Evolutionary conservation across 495 filamentous ascomycete genomes (phyloP), one percentile per base, ranked within the genome.

Genomic region (Staphylotrichum tortipilum): DNA sequence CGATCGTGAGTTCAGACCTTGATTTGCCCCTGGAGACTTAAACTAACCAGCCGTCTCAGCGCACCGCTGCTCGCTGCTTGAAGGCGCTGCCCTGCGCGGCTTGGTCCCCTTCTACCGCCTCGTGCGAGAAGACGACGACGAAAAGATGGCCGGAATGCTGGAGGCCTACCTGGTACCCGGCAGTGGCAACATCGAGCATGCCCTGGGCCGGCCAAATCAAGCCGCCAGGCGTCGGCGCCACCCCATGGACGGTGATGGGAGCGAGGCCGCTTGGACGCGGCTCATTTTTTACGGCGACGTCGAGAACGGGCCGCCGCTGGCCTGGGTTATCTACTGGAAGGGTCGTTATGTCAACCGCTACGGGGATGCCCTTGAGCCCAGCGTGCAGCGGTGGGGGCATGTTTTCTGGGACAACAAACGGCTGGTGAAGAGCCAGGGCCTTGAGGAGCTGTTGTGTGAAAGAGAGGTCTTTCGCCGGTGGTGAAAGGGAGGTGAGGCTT

Each of bases 361-460:
- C 24, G 61, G 57, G n/a, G 21, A 35, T 14, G 39, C 22, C 28
- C 28, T 61, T 8, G 29, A 3, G 8, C 31, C 36, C 15, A 14
- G 18, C 2, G 7, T 59, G 1, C 38, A 39, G 11, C 0, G 4
- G 23, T 60, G 55, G 59, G 61, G 59, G 1, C 59, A 55, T 12
- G 51, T 56, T 4, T 53, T 61, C 44, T 64, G 63, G 61, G 61
- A 63, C 36, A 37, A 50, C 2, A 30, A 9, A 11, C 53, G 57
- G 21, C 17, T 64, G 34, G 17, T 24, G 3, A 24, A 33, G 49
- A 39, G 24, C 33, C 14, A 21, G 23, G 45, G 33, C 15, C 21
- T 14, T 1, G 45, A 39, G 2, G 15, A 4, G 33, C 23, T 47
- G 7, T n/a, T 44, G 26, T 17, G 41, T 4, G 41, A 30, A 14